Evolutionary conservation across 2,329 filamentous ascomycete species (phyloP), one percentile per base, ranked within the genome.

Genomic region (Pseudogymnoascus sp.): DNA sequence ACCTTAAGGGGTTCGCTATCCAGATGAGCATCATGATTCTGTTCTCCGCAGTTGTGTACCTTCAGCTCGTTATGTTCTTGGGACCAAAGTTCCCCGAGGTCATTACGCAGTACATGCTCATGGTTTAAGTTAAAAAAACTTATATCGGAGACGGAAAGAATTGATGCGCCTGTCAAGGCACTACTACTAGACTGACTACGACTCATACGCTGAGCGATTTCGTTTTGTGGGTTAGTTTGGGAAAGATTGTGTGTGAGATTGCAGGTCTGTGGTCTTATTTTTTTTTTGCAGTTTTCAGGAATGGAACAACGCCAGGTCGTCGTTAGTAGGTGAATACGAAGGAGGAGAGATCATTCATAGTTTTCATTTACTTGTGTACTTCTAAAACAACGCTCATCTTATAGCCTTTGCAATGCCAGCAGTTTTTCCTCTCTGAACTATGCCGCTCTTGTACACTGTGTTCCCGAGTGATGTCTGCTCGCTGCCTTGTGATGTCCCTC

Each of bases 1-100:
- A 90, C 68, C 76, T 80, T 74, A 96, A 96, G 83, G 80, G 87
- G 67, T 78, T 85, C 64, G 72, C 78, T 35, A 78, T 90, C 61
- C 72, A 79, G 57, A 60, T 82, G 14, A 80, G 74, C 3, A 67
- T 81, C 12, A 70, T 76, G 22, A 28, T 82, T 4, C 59, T 83
- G 35, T 75, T 85, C 60, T 69, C 71, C 2, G 71, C 79, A 7
- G 65, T 85, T 22, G 20, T 89, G 5, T 67, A 80, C 3, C 77
- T 78, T 9, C 78, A 89, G 73, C 64, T 80, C 33, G 68, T 82
- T 57, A 67, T 83, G n/a, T 70, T 80, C 59, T 73, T 78, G 65
- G 75, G 77, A 7, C 43, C 43, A 30, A 50, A 50, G 43, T 50
- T 50, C 43, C 43, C 43, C 15, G 43, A 50, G 43, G 43, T 50